Conservation (phyloP, 306 rosid species). For the Lathyrus oleraceus region DNA sequence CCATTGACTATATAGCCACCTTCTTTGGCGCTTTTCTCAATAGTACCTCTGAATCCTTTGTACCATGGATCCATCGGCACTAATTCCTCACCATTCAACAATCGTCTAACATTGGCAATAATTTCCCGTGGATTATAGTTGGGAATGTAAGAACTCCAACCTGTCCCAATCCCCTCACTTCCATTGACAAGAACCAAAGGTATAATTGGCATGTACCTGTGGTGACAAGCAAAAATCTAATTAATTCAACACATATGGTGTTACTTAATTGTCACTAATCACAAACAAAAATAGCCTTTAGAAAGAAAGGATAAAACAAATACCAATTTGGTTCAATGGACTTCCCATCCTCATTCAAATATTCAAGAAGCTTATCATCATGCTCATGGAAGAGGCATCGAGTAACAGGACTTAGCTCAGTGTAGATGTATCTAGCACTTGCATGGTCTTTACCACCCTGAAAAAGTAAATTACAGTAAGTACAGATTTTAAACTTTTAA, state of each 20-base stretch:
- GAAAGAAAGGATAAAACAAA: neutral
- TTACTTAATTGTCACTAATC: neutral
- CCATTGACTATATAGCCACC: slow-evolving; percentile 72
- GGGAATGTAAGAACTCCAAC: slow-evolving; percentile 92
- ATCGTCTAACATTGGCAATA: slow-evolving; percentile 68
- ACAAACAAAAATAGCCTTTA: neutral
- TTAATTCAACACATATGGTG: neutral
- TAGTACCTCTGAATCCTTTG: slow-evolving; percentile 73
- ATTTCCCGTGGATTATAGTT: slow-evolving; percentile 92
- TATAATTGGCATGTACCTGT: slow-evolving; percentile 84
- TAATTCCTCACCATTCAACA: slow-evolving; percentile 59
- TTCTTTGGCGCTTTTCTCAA: slow-evolving; percentile 71
- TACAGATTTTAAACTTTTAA: neutral
- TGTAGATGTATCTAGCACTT: slow-evolving; percentile 76
- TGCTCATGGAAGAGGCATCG: slow-evolving; percentile 75
- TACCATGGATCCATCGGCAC: slow-evolving; percentile 99
- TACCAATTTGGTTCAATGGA: slow-evolving; percentile 91
- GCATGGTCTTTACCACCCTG: slow-evolving; percentile 98
- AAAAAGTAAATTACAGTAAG: slow-evolving; percentile 4
- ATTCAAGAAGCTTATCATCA: slow-evolving; percentile 87
- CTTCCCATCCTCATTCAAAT: slow-evolving; percentile 87
- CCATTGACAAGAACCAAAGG: slow-evolving; percentile 94
- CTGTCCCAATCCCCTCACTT: slow-evolving; percentile 93
- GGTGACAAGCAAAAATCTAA: neutral
- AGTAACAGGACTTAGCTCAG: slow-evolving; percentile 59